Percentiles rank a stretch among this genome's conserved stretches.
These are phyloP conservation scores for Fusarium devonianum DNA, from an alignment of 2,329 filamentous ascomycete species.

Conservation along the genomic window DNA sequence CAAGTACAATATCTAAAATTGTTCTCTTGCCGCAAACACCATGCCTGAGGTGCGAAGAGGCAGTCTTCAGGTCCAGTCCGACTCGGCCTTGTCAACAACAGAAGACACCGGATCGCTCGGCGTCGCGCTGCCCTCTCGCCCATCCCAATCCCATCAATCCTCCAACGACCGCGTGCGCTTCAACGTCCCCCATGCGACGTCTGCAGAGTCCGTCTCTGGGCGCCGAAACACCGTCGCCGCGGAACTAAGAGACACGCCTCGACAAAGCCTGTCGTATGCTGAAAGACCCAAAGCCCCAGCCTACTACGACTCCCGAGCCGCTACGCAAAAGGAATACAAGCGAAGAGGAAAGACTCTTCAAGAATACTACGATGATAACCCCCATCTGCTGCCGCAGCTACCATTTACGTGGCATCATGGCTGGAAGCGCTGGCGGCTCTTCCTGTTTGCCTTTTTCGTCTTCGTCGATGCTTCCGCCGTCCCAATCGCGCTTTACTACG, in stretches of 20 bases:
- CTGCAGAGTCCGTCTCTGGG: slow-evolving; percentile 1
- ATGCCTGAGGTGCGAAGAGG: slow-evolving; percentile 45
- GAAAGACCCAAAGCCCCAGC: slow-evolving; percentile 45
- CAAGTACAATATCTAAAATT: background rate
- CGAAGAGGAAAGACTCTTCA: slow-evolving; percentile 47
- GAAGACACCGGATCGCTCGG: slow-evolving; percentile 16
- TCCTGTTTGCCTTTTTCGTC: slow-evolving; percentile 56
- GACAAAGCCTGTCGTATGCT: slow-evolving; percentile 48
- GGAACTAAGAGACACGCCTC: slow-evolving; percentile 31
- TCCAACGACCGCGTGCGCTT: slow-evolving; percentile 30
- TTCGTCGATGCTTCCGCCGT: slow-evolving; percentile 54
- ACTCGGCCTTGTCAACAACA: slow-evolving; percentile 30
- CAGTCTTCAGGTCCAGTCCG: slow-evolving; percentile 33
- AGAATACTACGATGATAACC: slow-evolving; percentile 51
- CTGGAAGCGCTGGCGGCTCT: slow-evolving; percentile 52
- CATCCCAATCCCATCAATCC: slow-evolving; percentile 24
- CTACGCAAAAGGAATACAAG: slow-evolving; percentile 46
- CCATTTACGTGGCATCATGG: slow-evolving; percentile 53
- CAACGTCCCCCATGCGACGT: slow-evolving; percentile 12
- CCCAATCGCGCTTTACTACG: slow-evolving; percentile 62
- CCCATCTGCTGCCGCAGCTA: slow-evolving; percentile 49
- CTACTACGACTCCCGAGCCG: slow-evolving; percentile 52
- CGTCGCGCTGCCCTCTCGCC: slow-evolving; percentile 19
- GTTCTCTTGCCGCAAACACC: slow-evolving; percentile 2
- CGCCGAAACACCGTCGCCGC: slow-evolving; percentile 26